Conservation (phyloP, 352 stramenopile species). For the Phytophthora boehmeriae region DNA sequence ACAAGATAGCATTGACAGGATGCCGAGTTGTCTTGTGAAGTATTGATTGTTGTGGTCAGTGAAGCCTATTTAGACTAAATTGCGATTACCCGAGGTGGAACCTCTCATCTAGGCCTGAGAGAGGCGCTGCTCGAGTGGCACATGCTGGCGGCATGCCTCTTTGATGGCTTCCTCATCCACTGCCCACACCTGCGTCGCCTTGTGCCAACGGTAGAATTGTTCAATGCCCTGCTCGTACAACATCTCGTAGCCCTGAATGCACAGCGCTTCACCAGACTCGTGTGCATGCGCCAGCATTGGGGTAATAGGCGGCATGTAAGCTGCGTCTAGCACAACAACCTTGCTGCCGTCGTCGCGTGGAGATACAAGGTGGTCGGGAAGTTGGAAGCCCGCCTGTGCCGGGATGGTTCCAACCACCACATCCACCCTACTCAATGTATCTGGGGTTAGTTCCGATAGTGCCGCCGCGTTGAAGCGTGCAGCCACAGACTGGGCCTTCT, state of each 20-base stretch:
- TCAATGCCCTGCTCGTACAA: slow-evolving; percentile 97
- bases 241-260: slow-evolving; percentile 98
- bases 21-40: too few species aligned
- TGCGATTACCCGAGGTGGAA: too few species aligned
- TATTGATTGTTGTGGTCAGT: too few species aligned
- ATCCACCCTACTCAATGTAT: slow-evolving; percentile 64
- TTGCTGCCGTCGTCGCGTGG: slow-evolving; percentile 30
- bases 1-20: too few species aligned
- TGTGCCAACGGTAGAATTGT: slow-evolving; percentile 96
- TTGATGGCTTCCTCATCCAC: slow-evolving; percentile 64
- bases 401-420: slow-evolving; percentile 97
- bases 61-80: too few species aligned
- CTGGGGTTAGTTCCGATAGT: slow-evolving; percentile 55
- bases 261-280: slow-evolving; percentile 70
- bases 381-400: slow-evolving; percentile 79
- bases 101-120: slow-evolving; percentile 27
- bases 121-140: slow-evolving; percentile 62
- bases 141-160: slow-evolving; percentile 57
- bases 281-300: slow-evolving; percentile 91
- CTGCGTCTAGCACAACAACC: slow-evolving; percentile 95
- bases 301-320: slow-evolving; percentile 97
- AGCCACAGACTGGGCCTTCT: slow-evolving; percentile 91
- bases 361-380: slow-evolving; percentile 74
- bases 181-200: slow-evolving; percentile 45
- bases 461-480: slow-evolving; percentile 86